Evolutionary conservation across 208 protist genomes (phyloP).

Genomic region (Trichomonas gallinae): DNA sequence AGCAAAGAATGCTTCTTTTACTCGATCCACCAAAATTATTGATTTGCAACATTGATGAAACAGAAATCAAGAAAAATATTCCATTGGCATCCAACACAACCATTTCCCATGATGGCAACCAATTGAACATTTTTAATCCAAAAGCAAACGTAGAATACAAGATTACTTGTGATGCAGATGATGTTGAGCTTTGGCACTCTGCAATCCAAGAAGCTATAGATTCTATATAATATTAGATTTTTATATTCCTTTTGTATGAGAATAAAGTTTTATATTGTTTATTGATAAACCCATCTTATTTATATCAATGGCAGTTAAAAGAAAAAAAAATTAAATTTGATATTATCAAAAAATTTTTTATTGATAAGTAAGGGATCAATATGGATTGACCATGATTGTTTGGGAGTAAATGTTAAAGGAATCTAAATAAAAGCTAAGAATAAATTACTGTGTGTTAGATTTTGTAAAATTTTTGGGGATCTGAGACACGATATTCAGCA

Average conservation of each 20-base stretch:
- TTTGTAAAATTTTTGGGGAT: background rate
- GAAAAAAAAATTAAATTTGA: too few species aligned
- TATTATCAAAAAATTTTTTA: too few species aligned
- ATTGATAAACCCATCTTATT: too few species aligned
- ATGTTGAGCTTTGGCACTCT: background rate
- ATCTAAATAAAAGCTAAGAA: too few species aligned
- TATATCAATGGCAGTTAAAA: too few species aligned
- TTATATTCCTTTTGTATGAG: too few species aligned
- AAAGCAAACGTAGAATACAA: background rate
- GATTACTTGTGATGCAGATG: background rate
- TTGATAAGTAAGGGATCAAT: too few species aligned
- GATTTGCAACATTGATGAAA: background rate
- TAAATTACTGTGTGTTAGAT: background rate
- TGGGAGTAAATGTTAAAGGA: too few species aligned
- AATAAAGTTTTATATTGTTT: too few species aligned
- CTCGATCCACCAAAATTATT: background rate
- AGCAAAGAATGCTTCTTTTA: background rate
- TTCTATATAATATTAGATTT: background rate
- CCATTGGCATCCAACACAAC: background rate
- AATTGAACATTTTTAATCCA: background rate
- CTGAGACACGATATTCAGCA: background rate
- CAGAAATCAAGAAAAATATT: background rate
- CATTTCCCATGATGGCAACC: background rate
- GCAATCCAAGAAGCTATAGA: background rate
- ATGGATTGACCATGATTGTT: too few species aligned